Base-by-base conservation (phyloP, 2,329 filamentous ascomycete species). In the Bipolaris sorokiniana region DNA sequence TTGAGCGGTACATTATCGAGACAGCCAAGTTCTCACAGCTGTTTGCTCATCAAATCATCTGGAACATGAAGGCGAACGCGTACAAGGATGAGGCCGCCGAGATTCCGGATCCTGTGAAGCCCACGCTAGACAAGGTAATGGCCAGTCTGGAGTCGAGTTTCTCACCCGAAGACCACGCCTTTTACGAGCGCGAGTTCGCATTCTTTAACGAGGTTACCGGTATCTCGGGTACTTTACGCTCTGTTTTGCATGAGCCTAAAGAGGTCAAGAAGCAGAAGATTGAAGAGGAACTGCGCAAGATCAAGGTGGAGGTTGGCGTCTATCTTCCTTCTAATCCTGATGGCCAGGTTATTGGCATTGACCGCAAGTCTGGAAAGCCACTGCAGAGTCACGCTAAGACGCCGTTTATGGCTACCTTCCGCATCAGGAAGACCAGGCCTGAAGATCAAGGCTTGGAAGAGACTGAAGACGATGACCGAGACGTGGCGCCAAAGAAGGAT, bases 61-160 rank as follows among this genome's bases (percentile, higher is more conserved):
- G 96, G 95, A 99, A 99, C 75, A 99, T 99, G 90, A 99, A 98
- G 76, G 95, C 95, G 31, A 99, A 99, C 76, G 91, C 93, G 1
- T 99, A 91, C 83, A 99, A 97, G 76, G 96, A 99, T 64, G 94
- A 99, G 69, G 92, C 97, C 65, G 93, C 90, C 13, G 87, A 90
- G 68, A 86, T 96, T 84, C 93, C 95, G 18, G 95, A 99, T 76
- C 86, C 88, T 3, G 90, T 97, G 71, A 99, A 99, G 74, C 94
- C 95, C 2, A 95, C 90, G 0, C 84, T 99, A 3, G 96, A 99
- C 78, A 87, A 88, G 52, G 95, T 99, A 64, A 96, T 92, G 87
- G 83, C 84, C 26, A 89, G 89, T 67, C 87, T 99, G 81, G 86
- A 97, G 51, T 81, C 85, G 10, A 91, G 90, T 74, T 99, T 98